Base-by-base conservation (phyloP, 1,284 basidiomycete species). In the Cutaneotrichosporon mucoides region DNA sequence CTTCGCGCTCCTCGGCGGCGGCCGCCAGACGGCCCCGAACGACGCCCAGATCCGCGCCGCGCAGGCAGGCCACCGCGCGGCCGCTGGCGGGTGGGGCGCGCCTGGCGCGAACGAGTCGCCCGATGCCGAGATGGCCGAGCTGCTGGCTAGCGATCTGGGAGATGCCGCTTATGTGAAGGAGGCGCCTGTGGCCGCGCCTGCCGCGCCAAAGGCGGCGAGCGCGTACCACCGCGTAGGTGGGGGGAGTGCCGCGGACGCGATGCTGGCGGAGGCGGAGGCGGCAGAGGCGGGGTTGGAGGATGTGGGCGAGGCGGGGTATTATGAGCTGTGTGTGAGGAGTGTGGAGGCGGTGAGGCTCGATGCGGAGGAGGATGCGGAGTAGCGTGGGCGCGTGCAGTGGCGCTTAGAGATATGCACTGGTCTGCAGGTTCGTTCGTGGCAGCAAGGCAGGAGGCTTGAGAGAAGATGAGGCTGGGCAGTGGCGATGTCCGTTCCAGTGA, bases 251-350 rank as follows among this genome's bases (percentile, higher is more conserved):
- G 40, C 43, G 15, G 37, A 55, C 4, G 47, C 41, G 11, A 53
- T 64, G 15, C 57, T 57, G 11, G 56, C 38, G 8, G 37, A 33
- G 11, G 57, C 51, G 4, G 15, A 40, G 15, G 42, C 42, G 5
- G 41, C 15, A 16, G 37, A 53, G 35, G 62, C 51, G 12, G 59
- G 52, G 2, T 55, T 63, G 9, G 73, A 76, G 56, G 46, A 48
- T 7, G 6, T 48, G 10, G 46, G 46, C 34, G 46, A 48, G 46
- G 46, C 46, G 34, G 78, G 77, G n/a, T 78, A 77, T 63, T 81
- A 76, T 60, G 80, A 81, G 67, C 66, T 81, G 13, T 78, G 78
- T 47, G 58, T 81, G 8, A 70, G 76, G 55, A 71, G 68, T 43
- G 76, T 80, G 9, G 67, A 77, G 55, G 77, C 76, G 8, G 73